Base-by-base conservation (phyloP, 306 rosid species). In the Echinosophora koreensis region DNA sequence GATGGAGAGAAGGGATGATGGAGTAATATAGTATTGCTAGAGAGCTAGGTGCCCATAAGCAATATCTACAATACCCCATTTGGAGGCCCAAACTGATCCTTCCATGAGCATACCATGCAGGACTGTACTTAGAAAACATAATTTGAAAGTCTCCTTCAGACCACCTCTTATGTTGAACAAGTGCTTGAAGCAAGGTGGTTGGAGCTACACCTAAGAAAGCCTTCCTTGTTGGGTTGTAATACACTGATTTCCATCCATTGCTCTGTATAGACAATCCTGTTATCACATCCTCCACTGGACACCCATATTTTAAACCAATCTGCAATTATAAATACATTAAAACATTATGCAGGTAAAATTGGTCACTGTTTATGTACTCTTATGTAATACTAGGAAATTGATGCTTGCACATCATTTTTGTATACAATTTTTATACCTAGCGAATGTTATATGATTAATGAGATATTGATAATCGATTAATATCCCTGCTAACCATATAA, bases 81-180 rank as follows among this genome's bases (percentile, higher is more conserved):
- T 63, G 94, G 9, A 85, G 92, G 62, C 94, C 94, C 1, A 89
- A 12, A 42, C 81, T 89, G 13, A 94, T 88, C 75, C 71, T 86
- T 67, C 90, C 89, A 72, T 35, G 42, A 16, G 84, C 91, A 86
- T 58, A 69, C 91, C 88, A 82, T 0, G 74, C 89, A 38, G 93
- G 93, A 63, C 92, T 90, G 34, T 80, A 86, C 77, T 77, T 84
- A 0, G 98, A 87, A 63, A 92, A 38, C 66, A 90, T 12, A 67
- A 94, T 83, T 11, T 82, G 92, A 9, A 94, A 62, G 34, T 89
- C 87, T 2, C 98, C 98, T 86, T 90, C 94, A 8, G 94, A 88
- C 97, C 96, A 90, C 81, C 98, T 88, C 87, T 90, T 94, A 15
- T 92, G 94, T 30, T 94, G 97, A 50, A 87, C 86, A 14, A 91